These are phyloP conservation scores for Fusarium austroafricanum DNA, from an alignment of 2,329 filamentous ascomycete species.

Conservation along the genomic window DNA sequence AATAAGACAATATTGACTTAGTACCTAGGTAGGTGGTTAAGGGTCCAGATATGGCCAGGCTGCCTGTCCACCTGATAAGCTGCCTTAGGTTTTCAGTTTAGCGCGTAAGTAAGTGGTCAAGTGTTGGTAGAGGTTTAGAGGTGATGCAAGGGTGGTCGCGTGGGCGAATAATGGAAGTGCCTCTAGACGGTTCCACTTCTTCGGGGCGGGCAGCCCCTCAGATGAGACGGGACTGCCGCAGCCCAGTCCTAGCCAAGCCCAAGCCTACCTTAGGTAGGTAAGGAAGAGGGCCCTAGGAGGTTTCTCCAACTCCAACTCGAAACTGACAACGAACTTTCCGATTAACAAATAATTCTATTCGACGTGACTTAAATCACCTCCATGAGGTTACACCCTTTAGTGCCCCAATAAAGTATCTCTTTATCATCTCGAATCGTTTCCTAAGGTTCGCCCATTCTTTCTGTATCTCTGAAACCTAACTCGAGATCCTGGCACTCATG, in stretches of 20 bases:
- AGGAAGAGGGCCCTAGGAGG: neutral
- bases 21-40: neutral
- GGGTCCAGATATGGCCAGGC: conserved; percentile 20
- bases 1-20: conserved; percentile 9
- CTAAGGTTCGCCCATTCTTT: conserved; percentile 14
- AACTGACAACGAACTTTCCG: conserved; percentile 22
- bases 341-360: conserved; percentile 1
- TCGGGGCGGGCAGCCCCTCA: conserved; percentile 32
- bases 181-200: conserved; percentile 19
- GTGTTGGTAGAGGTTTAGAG: neutral
- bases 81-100: conserved; percentile 6
- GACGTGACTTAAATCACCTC: conserved; percentile 11
- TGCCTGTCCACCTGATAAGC: conserved; percentile 34
- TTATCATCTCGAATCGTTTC: neutral
- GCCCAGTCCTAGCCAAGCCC: conserved; percentile 7
- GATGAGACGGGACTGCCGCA: conserved; percentile 14
- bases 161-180: conserved; percentile 25
- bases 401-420: neutral
- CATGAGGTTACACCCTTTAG: neutral
- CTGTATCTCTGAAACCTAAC: conserved; percentile 5
- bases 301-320: conserved; percentile 16
- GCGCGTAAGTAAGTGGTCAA: conserved; percentile 1
- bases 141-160: conserved; percentile 40
- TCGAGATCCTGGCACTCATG: conserved; percentile 32
- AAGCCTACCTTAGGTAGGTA: too few relatives aligned